phyloP scores from a whole-genome alignment of 768 basidiomycete genomes.

The Tubosaeta brunneosetosa region DNA sequence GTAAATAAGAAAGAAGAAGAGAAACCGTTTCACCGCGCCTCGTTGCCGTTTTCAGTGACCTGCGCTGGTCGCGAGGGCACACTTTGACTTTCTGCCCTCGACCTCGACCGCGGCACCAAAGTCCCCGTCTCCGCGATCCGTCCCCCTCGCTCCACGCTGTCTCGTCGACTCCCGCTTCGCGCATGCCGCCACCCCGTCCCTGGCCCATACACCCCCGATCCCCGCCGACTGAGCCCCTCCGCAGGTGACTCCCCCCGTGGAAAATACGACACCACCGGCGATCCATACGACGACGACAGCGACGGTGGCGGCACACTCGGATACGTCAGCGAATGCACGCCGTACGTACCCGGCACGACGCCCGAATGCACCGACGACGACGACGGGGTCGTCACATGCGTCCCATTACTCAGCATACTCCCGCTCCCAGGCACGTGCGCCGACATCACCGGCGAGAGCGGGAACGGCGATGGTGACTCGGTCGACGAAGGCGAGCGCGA shows the following conservation, averaged over 20 bases:
- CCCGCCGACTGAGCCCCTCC: slow-evolving; percentile 52
- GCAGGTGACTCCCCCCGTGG: slow-evolving; percentile 50
- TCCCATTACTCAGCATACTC: slow-evolving; percentile 34
- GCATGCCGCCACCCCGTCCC: slow-evolving; percentile 8
- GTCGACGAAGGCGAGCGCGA: slow-evolving; percentile 65
- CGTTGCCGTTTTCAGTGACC: slow-evolving; percentile 13
- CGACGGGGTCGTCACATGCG: slow-evolving; percentile 70
- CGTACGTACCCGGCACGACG: slow-evolving; percentile 11
- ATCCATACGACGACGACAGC: slow-evolving; percentile 73
- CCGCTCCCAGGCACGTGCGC: slow-evolving; percentile 38
- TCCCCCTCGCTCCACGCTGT: slow-evolving; percentile 58
- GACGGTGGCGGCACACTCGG: slow-evolving; percentile 83
- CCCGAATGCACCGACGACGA: slow-evolving; percentile 50
- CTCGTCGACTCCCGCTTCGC: slow-evolving; percentile 40
- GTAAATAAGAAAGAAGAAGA: background rate
- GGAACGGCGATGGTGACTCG: slow-evolving; percentile 64
- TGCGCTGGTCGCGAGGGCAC: slow-evolving; percentile 23
- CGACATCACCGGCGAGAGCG: slow-evolving; percentile 57
- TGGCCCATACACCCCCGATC: slow-evolving; percentile 37
- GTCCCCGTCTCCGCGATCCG: slow-evolving; percentile 67
- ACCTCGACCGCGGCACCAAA: slow-evolving; percentile 42
- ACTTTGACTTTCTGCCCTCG: slow-evolving; percentile 43
- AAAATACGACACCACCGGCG: slow-evolving; percentile 48
- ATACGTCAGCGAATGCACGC: slow-evolving; percentile 52
- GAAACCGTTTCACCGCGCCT: background rate